Base-by-base conservation (phyloP, 495 filamentous ascomycete species). In the Annulohypoxylon nitens region DNA sequence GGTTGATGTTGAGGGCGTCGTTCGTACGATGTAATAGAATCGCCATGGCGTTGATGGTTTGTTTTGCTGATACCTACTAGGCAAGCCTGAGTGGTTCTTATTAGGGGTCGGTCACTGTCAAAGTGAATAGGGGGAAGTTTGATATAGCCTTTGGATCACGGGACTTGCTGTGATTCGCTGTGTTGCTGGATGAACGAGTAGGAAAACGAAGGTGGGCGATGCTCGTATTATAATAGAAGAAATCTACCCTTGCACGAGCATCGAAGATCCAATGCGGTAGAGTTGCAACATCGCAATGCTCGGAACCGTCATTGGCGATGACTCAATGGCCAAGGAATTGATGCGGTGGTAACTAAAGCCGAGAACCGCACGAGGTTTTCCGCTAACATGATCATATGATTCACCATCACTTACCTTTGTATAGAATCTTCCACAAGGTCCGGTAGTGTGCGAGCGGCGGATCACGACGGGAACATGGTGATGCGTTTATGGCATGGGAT, bases 1-100 rank as follows among this genome's bases (percentile, higher is more conserved):
- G 85, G 76, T 87, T 83, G 76, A 81, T 72, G 34, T 70, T 64
- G 18, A 87, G 72, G 33, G 84, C 85, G 26, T 81, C 80, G 75
- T 87, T 86, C 20, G 9, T 64, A 64, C 82, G 82, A 25, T 23
- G 53, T 23, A 73, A 11, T 62, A 84, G 43, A 48, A 83, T 51
- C 47, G 67, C 69, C 78, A 82, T 79, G 20, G 43, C 25, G 51
- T 43, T 57, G 33, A 48, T 54, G 0, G 23, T 61, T 55, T 51
- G 33, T 51, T 63, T 20, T 53, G 36, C 55, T 61, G 36, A 30
- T 69, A 71, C 50, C 10, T 54, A 71, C 50, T 54, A 64, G 54
- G 58, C 50, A 71, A 63, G 48, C 58, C 50, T 55, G 25, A 41
- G 48, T 30, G 25, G 16, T 55, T 67, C 26, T n/a, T 30, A 51